A percentile compares a stretch with the other conserved stretches of the same genome.
phyloP scores from a whole-genome alignment of 1,284 basidiomycete species.

The Pseudozyma hubeiensis region DNA sequence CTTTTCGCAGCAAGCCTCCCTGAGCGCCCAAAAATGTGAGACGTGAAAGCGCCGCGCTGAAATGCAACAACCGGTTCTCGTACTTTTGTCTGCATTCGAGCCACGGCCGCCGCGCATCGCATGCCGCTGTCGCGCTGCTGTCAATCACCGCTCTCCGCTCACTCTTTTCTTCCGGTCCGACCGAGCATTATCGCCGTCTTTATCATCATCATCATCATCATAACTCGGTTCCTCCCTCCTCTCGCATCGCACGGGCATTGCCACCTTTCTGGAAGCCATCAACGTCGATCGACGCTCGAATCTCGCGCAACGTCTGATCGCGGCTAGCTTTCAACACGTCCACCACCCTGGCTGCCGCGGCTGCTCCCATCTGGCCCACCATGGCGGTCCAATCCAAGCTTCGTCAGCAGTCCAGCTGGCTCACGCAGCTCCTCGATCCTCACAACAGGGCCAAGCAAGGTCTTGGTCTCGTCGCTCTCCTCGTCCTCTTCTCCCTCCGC shows the following conservation, averaged over 20 bases:
- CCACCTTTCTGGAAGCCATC: too few species aligned
- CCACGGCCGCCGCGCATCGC: background rate
- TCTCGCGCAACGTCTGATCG: too few species aligned
- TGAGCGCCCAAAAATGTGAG: slow-evolving; percentile 4
- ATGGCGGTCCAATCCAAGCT: slow-evolving; percentile 52
- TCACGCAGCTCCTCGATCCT: slow-evolving; percentile 28
- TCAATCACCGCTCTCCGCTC: background rate
- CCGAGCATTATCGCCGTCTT: slow-evolving; percentile 1
- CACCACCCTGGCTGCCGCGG: background rate
- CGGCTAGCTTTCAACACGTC: too few species aligned
- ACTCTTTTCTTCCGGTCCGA: background rate
- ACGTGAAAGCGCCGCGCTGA: slow-evolving; percentile 17
- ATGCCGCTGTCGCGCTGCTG: background rate
- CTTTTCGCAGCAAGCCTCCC: background rate
- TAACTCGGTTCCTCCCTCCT: too few species aligned
- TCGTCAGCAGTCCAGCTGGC: slow-evolving; percentile 31
- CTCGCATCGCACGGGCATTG: background rate
- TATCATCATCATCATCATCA: background rate
- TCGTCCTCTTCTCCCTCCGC: slow-evolving; percentile 46
- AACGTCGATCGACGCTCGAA: too few species aligned
- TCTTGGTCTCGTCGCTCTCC: slow-evolving; percentile 29
- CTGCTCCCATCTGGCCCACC: background rate
- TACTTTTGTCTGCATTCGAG: background rate
- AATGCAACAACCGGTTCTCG: background rate
- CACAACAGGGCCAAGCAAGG: slow-evolving; percentile 26